These are phyloP conservation scores for Aspergillus quadrilineatus DNA, from an alignment of 2,329 filamentous ascomycete genomes.

Conservation along the genomic window DNA sequence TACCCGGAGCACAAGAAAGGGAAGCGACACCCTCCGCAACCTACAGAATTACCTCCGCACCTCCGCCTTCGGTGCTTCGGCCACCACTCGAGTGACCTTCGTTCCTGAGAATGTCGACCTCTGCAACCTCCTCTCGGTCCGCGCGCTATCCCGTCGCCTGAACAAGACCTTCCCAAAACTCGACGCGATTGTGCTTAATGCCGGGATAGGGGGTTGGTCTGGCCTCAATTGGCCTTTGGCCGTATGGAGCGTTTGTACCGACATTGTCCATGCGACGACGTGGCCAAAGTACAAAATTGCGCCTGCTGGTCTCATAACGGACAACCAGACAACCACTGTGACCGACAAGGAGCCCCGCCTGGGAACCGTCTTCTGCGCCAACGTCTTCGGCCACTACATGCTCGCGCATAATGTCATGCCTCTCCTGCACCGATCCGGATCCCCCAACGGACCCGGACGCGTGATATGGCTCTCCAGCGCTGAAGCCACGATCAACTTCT, in stretches of 20 bases:
- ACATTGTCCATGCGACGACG: constrained; percentile 67
- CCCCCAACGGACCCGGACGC: constrained; percentile 53
- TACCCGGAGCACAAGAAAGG: constrained; percentile 74
- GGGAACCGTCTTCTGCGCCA: constrained; percentile 83
- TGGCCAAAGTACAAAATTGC: constrained; percentile 76
- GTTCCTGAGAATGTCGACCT: constrained; percentile 60
- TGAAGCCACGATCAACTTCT: constrained; percentile 61
- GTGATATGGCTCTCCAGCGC: constrained; percentile 87
- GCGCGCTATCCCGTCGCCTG: constrained; percentile 53
- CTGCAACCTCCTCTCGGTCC: constrained; percentile 55
- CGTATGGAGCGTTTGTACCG: constrained; percentile 57
- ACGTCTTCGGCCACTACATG: constrained; percentile 93
- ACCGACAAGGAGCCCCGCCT: constrained; percentile 57
- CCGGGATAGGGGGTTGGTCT: constrained; percentile 82
- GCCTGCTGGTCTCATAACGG: constrained; percentile 54
- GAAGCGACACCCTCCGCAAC: constrained; percentile 65
- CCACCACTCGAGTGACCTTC: constrained; percentile 49
- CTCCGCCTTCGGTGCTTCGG: constrained; percentile 38
- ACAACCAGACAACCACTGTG: constrained; percentile 49
- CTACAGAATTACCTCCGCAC: constrained; percentile 63
- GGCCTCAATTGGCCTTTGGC: constrained; percentile 70
- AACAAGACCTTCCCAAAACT: constrained; percentile 62
- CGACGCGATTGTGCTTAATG: constrained; percentile 80
- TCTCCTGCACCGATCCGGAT: constrained; percentile 58
- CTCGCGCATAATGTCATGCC: constrained; percentile 77